Conservation (phyloP, 2,329 filamentous ascomycete genomes). For the Chaetomium olivaceum region DNA sequence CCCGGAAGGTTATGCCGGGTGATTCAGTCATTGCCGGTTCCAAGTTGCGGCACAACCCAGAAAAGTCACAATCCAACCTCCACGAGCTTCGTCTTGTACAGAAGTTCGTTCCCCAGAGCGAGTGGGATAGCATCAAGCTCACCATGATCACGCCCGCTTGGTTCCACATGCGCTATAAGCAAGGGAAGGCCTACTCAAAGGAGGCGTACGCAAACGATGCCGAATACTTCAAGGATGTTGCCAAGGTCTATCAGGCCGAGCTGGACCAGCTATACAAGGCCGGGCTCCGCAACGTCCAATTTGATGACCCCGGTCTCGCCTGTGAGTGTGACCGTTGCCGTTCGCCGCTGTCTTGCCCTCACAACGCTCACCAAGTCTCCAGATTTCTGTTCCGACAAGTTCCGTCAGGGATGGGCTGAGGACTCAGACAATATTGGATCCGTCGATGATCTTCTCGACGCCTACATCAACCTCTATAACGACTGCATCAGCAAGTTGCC, state of each 20-base stretch:
- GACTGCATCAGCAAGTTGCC: constrained; percentile 65
- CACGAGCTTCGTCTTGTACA: constrained; percentile 53
- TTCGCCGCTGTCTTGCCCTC: background rate
- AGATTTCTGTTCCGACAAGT: constrained; percentile 74
- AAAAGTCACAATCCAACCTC: constrained; percentile 49
- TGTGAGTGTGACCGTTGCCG: constrained; percentile 48
- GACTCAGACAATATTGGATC: constrained; percentile 68
- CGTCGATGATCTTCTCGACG: constrained; percentile 70
- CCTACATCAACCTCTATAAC: constrained; percentile 77
- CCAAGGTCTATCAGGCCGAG: constrained; percentile 65
- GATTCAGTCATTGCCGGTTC: constrained; percentile 54
- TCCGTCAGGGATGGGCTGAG: constrained; percentile 67
- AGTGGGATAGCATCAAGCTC: constrained; percentile 55
- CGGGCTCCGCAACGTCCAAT: constrained; percentile 66
- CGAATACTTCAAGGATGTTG: constrained; percentile 66
- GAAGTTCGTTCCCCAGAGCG: constrained; percentile 46
- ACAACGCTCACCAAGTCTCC: constrained; percentile 16
- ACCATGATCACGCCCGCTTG: constrained; percentile 57
- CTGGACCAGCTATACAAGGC: constrained; percentile 61
- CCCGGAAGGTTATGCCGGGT: constrained; percentile 56
- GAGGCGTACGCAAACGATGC: constrained; percentile 58
- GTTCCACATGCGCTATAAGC: constrained; percentile 58
- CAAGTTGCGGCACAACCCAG: constrained; percentile 49
- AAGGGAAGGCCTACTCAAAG: constrained; percentile 56
- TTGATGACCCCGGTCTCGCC: constrained; percentile 66